Base-by-base conservation (phyloP, 2,329 filamentous ascomycete species). In the Ophiosphaerella herpotricha region DNA sequence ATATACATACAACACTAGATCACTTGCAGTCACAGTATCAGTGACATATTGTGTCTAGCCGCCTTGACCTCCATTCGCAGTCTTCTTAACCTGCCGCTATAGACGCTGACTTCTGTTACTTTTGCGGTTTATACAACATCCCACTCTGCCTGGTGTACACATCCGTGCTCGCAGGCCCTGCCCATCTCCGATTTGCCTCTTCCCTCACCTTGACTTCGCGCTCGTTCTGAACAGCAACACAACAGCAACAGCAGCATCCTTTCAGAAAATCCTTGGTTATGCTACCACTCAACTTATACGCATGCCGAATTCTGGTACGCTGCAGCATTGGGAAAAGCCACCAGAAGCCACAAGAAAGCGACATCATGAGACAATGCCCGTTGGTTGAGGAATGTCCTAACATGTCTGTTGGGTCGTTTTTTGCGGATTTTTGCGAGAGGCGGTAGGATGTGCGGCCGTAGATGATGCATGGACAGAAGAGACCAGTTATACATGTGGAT, bases 391-490 rank as follows among this genome's bases (percentile, higher is more conserved):
- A 57, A 48, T 72, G 61, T 2, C 58, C 64, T 4, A 74, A 64
- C 65, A 78, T 52, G 45, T 79, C 73, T 6, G 71, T 72, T 1
- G 75, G 67, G 48, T 78, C 74, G 21, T 73, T 66, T 40, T 74
- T 73, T 11, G 61, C 56, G 6, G 58, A 60, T 39, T 74, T 71
- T 40, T 70, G 71, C 1, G 66, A 60, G 2, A 79, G 63, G 7
- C 77, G 71, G 63, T 78, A 74, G 12, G 76, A 64, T 2, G 75
- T 78, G 40, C 74, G 74, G 5, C 75, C 74, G 54, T 77, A 76
- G 7, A 78, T 49, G 3, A 74, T 63, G 57, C 76, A 80, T 8
- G 77, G 77, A 43, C 73, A 70, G 54, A 73, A 76, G 5, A 73
- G 59, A 1, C 74, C 75, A 4, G 72, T 69, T 7, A 74, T 54